Percentiles rank a stretch among this genome's conserved stretches.
phyloP scores from a whole-genome alignment of 345 rosid genomes.

The Populus pruinosa region DNA sequence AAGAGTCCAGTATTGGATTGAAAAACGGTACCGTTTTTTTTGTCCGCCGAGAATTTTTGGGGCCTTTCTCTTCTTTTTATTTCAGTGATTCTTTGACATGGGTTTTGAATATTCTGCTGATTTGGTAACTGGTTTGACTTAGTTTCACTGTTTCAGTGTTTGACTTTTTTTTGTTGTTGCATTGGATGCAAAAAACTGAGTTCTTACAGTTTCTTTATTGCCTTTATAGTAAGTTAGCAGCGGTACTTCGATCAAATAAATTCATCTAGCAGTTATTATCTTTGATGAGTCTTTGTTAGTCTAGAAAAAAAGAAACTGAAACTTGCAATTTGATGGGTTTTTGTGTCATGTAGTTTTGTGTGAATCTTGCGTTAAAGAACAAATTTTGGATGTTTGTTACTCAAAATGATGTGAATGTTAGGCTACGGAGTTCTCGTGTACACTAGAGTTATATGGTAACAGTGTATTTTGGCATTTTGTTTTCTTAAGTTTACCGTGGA shows the following conservation, averaged over 20 bases:
- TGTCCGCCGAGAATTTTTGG: not conserved
- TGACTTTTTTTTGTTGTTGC: too few species aligned
- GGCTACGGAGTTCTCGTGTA: not conserved
- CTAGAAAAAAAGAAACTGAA: not conserved
- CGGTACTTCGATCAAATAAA: not conserved
- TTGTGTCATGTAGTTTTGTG: not conserved
- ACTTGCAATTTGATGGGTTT: not conserved
- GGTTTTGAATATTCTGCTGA: not conserved
- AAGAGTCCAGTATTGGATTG: conserved; percentile 93
- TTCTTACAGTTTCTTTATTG: not conserved
- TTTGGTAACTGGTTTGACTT: not conserved
- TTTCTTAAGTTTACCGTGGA: not conserved
- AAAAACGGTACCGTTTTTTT: conserved; percentile 58
- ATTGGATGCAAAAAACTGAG: not conserved
- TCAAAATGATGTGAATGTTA: not conserved
- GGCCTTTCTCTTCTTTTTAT: not conserved
- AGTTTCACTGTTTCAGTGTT: not conserved
- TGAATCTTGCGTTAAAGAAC: not conserved
- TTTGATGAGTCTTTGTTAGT: not conserved
- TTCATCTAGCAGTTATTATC: not conserved
- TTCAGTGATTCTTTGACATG: not conserved
- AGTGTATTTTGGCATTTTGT: not conserved
- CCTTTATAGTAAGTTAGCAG: not conserved
- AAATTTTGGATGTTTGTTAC: not conserved
- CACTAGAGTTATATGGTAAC: not conserved